Base-by-base conservation (phyloP, 768 basidiomycete genomes). In the Psilocybe cubensis region DNA sequence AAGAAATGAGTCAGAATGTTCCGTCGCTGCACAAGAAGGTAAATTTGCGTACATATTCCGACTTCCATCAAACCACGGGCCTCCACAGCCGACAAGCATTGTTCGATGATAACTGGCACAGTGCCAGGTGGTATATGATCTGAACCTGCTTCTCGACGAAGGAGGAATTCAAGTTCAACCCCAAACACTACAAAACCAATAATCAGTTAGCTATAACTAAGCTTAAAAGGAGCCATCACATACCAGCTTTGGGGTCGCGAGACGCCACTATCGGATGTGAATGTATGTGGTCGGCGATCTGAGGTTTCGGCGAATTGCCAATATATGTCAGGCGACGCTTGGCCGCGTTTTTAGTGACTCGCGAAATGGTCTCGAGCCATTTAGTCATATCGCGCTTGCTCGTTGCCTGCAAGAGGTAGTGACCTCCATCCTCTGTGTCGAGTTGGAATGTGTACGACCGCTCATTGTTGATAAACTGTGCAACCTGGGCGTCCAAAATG, bases 391-490 rank as follows among this genome's bases (percentile, higher is more conserved):
- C 92, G 35, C 79, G 77, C 68, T 81, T 84, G 63, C 81, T 85
- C 31, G 83, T 70, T 1, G 91, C 87, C 69, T 95, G 93, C 14
- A 94, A 72, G 29, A 93, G 70, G 65, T 92, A 92, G 65, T 88
- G 88, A 0, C 91, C 92, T 7, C 93, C 93, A 66, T 94, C 92
- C 68, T 94, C 93, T 0, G 92, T 91, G 65, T 91, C 86, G 42
- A 95, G 77, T 66, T 89, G 85, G 77, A 94, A 91, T 47, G 84
- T 86, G 69, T 86, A 94, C 45, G 92, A 91, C 44, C 92, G 81
- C 59, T 92, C 88, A 68, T 88, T 87, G 67, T 92, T 92, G 73
- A 87, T 83, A 62, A 89, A 87, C 59, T 83, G 83, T 8, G 83
- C 78, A 20, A 91, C 86, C 31, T 80, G 81, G 17, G 90, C 88